Percentiles rank a stretch among this genome's conserved stretches.
phyloP scores from a whole-genome alignment of 129 eudicot species.

The Solidago caesia region DNA sequence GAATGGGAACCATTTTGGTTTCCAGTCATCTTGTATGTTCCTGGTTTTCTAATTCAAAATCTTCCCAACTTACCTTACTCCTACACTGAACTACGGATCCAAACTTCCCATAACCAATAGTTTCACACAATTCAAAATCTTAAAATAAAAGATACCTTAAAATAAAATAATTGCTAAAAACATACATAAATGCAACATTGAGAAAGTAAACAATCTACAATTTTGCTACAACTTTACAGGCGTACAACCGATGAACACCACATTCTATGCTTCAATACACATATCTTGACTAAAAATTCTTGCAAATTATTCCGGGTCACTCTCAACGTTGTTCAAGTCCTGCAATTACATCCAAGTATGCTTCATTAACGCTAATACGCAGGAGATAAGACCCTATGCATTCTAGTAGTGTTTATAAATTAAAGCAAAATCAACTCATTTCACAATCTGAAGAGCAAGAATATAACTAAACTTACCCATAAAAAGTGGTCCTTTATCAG shows the following conservation, averaged over 20 bases:
- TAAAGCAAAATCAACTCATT: not conserved
- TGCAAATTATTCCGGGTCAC: slow-evolving; percentile 98
- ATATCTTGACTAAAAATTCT: slow-evolving; percentile 78
- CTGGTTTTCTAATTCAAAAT: too few relatives aligned
- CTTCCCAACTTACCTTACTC: too few relatives aligned
- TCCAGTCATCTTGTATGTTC: too few relatives aligned
- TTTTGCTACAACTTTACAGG: not conserved
- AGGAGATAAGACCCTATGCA: slow-evolving; percentile 8
- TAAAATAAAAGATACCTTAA: too few relatives aligned
- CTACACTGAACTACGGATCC: too few relatives aligned
- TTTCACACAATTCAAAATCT: too few relatives aligned
- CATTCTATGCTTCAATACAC: slow-evolving; percentile 56
- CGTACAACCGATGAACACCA: not conserved
- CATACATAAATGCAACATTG: too few relatives aligned
- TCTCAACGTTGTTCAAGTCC: slow-evolving; percentile 95
- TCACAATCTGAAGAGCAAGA: slow-evolving; percentile 1
- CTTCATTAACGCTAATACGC: not conserved
- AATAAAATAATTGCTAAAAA: too few relatives aligned
- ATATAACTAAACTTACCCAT: slow-evolving; percentile 60
- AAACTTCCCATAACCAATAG: too few relatives aligned
- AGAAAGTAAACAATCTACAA: not conserved
- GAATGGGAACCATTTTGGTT: too few relatives aligned
- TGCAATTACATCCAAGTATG: slow-evolving; percentile 33
- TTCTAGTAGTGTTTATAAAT: not conserved
- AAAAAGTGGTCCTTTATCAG: slow-evolving; percentile 86